Percentiles rank a stretch among this genome's conserved stretches.
phyloP scores from a whole-genome alignment of 2,329 filamentous ascomycete genomes.

The Fusarium ambrosium region DNA sequence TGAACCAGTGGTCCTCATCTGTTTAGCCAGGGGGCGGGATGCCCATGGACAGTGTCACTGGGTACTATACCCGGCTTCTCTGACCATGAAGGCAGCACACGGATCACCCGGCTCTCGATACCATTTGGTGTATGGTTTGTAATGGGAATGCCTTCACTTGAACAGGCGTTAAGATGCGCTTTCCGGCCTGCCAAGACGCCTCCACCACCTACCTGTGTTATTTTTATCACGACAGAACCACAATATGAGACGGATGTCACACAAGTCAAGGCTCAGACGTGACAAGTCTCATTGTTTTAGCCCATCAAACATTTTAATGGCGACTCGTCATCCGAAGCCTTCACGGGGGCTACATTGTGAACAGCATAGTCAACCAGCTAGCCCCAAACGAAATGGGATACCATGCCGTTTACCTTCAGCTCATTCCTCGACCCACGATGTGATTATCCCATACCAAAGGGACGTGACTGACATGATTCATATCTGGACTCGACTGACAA shows the following conservation, averaged over 20 bases:
- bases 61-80: neutral
- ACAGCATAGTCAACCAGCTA: neutral
- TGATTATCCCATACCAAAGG: conserved; percentile 3
- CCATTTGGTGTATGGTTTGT: neutral
- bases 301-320: neutral
- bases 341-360: neutral
- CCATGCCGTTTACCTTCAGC: neutral
- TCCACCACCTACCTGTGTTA: neutral
- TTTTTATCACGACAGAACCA: neutral
- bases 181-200: neutral
- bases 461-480: conserved; percentile 33
- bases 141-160: conserved; percentile 32
- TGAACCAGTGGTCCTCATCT: neutral
- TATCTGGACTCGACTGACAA: conserved; percentile 33
- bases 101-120: neutral
- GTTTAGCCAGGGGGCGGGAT: neutral
- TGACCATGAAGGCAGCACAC: neutral
- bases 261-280: neutral
- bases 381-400: neutral
- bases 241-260: neutral
- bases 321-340: too few relatives aligned
- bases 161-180: too few relatives aligned
- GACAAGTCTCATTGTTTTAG: neutral
- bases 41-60: neutral
- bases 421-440: conserved; percentile 10